Conservation (phyloP, 2,329 filamentous ascomycete genomes). For the Colletotrichum kahawae region DNA sequence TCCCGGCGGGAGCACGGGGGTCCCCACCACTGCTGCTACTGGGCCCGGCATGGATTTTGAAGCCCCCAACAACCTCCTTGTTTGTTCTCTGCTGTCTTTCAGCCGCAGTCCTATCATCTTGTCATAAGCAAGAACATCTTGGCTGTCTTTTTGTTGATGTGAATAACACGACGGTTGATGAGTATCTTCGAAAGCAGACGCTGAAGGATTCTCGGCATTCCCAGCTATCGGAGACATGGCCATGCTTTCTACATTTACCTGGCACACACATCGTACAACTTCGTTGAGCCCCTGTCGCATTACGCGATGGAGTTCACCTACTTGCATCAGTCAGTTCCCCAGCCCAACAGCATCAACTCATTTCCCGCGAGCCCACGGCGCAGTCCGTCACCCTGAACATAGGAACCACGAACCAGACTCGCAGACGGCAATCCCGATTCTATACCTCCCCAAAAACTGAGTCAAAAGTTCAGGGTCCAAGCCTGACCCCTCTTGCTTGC, state of each 20-base stretch:
- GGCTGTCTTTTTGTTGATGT: neutral
- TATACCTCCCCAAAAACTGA: neutral
- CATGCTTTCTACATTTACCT: neutral
- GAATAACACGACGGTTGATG: neutral
- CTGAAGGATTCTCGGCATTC: neutral
- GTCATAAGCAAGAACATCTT: neutral
- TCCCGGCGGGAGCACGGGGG: neutral
- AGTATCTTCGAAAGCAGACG: neutral
- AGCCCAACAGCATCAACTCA: neutral
- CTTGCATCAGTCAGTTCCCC: neutral
- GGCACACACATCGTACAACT: neutral
- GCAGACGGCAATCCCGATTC: neutral
- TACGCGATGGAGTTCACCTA: neutral
- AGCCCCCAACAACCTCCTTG: neutral
- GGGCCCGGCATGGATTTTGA: neutral
- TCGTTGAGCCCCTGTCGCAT: neutral
- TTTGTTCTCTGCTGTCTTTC: neutral
- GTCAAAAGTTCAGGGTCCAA: conserved; percentile 6
- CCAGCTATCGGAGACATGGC: neutral
- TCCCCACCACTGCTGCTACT: neutral
- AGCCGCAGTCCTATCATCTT: neutral
- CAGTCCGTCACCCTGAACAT: neutral
- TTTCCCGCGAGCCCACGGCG: neutral
- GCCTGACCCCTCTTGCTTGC: neutral
- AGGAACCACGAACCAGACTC: neutral